phyloP scores from a whole-genome alignment of 78 protist genomes.

The Isochrysis galbana region DNA sequence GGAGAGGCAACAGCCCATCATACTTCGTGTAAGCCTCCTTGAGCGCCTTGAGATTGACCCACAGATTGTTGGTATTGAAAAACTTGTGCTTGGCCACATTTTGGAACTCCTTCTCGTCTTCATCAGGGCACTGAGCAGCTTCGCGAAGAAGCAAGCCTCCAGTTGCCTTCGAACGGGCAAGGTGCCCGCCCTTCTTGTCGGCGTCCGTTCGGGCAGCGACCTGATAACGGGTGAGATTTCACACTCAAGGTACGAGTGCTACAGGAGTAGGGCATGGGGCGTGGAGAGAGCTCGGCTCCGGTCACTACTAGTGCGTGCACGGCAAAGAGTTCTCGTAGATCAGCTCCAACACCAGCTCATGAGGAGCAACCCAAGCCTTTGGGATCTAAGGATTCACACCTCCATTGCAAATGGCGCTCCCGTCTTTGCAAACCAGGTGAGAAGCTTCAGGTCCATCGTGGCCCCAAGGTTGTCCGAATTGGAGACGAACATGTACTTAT shows the following conservation, averaged over 20 bases:
- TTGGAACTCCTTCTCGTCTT: constrained; percentile 74
- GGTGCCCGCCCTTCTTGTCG: constrained; percentile 97
- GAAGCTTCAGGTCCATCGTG: constrained; percentile 73
- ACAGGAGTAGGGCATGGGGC: no score
- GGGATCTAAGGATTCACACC: constrained; percentile 69
- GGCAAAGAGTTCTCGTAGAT: no score
- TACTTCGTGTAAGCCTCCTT: constrained; percentile 40
- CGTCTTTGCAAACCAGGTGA: neutral
- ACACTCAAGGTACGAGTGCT: no score
- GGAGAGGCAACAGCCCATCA: constrained; percentile 39
- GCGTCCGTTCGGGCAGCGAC: constrained; percentile 83
- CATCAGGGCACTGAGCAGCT: constrained; percentile 89
- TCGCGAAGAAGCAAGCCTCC: constrained; percentile 75
- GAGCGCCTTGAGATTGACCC: constrained; percentile 86
- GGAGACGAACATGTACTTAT: constrained; percentile 89
- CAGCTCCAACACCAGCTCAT: neutral
- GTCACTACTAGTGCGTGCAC: no score
- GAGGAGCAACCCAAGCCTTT: neutral
- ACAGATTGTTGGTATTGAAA: constrained; percentile 98
- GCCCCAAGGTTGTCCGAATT: constrained; percentile 99
- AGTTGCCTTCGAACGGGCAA: constrained; percentile 73
- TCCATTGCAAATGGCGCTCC: constrained; percentile 77
- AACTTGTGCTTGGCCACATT: constrained; percentile 83
- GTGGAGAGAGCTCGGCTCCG: no score
- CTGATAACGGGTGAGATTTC: no score